Evolutionary conservation across 495 filamentous ascomycete species (phyloP), one percentile per base, ranked within the genome.

Genomic region (Rusavskia elegans): DNA sequence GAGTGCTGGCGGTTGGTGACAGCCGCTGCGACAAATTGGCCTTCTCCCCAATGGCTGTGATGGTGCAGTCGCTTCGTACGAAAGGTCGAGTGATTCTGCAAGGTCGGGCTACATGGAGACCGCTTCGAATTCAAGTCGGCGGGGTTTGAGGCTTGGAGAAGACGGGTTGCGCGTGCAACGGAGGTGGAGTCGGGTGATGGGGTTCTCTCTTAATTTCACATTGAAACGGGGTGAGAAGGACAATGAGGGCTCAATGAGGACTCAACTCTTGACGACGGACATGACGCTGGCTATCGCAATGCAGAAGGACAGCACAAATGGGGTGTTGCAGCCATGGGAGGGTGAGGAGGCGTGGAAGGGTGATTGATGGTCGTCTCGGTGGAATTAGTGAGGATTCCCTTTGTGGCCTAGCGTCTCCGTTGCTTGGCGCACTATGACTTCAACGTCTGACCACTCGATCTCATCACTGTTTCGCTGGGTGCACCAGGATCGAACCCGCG

Each of bases 81-180:
- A 11, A 2, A 35, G 13, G 32, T 35, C 2, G 32, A 35, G 7
- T 35, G 32, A 35, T 42, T 17, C 9, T 5, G 17, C n/a, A 42
- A 42, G 40, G n/a, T 19, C 20, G 3, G 17, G 8, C 14, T 19
- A 21, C 20, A 17, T 17, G 9, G 17, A 19, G 17, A 21, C 0
- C 1, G 8, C n/a, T 42, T 14, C 14, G n/a, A 3, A n/a, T n/a
- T 9, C 40, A 21, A 42, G 30, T 38, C 10, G 16, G 7, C 1
- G 0, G 40, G 1, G n/a, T 5, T 32, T 51, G n/a, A 36, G 32
- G 32, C 5, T 13, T 2, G 32, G 2, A 2, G 32, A 35, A 35
- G 51, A n/a, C 16, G 46, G 57, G 44, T 60, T 51, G 57, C 57
- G 57, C 57, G 54, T 19, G 21, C 16, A 57, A 46, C 40, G 53